Base-by-base conservation (phyloP, 345 rosid species). In the Noccaea bulbosa region DNA sequence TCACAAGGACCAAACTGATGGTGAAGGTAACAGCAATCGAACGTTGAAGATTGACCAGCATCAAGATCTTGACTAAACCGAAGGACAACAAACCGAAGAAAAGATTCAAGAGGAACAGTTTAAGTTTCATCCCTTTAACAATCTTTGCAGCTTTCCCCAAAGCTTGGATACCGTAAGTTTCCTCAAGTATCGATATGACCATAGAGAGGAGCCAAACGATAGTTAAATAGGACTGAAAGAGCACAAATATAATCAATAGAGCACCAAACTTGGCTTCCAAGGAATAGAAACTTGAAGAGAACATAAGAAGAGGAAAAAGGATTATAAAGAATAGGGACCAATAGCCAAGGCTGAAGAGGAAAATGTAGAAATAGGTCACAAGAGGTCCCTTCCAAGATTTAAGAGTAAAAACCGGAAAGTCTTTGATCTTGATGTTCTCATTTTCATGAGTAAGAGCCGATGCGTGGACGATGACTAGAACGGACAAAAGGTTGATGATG, bases 111-210 rank as follows among this genome's bases (percentile, higher is more conserved):
- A 76, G 50, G 39, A 84, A 84, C 44, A 87, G 88, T 24, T 67
- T 79, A 11, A 70, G 60, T 24, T 69, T 57, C 83, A 69, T 75
- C 43, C 81, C 90, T 72, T 82, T 84, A 11, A 71, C 83, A 10
- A 90, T 70, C 78, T 55, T 49, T 49, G 79, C 80, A 10, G 93
- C 96, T 83, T 85, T 83, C 53, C 83, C 83, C 4, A 90, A 58
- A 22, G 87, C 87, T 75, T 78, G 82, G 7, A 81, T 69, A 46
- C 96, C 93, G 22, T 61, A 63, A 24, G 62, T 82, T 9, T 83
- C 78, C 51, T 86, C 96, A 6, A 86, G 68, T 10, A 81, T 78
- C 41, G 96, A 89, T 47, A 85, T 69, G 22, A 90, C 84, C 33
- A 83, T 1, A 10, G 89, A 86, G 9, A 84, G 45, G 20, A 27